Base-by-base conservation (phyloP, 495 filamentous ascomycete genomes). In the Penicillium verhagenii region DNA sequence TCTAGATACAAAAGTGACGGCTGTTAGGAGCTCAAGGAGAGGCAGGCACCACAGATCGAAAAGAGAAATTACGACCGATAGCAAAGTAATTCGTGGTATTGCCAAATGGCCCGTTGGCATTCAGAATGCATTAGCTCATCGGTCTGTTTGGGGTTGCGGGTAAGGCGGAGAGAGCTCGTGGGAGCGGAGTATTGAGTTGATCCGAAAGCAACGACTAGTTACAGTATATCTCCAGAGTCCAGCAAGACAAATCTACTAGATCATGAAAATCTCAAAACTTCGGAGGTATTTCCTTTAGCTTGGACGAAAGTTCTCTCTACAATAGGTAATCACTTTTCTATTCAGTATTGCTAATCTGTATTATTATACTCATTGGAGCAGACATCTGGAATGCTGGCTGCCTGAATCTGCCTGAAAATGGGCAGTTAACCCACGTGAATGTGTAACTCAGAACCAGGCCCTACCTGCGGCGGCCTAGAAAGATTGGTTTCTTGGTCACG, bases 91-190 rank as follows among this genome's bases (percentile, higher is more conserved):
- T 43, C 7, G 50, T 23, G 38, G 38, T 54, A 56, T 59, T 50
- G 48, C 47, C 28, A 56, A 31, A 52, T 44, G 54, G 40, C n/a
- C n/a, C 54, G 55, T 39, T 37, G n/a, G 49, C 19, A 28, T 37
- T 50, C 38, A 57, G 48, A 44, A 54, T 48, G 38, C 45, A 63
- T 65, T 59, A 71, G 60, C 61, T 69, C 64, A 68, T 69, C 54
- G 57, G 42, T 50, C 52, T 61, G 60, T 62, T 58, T 63, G 61
- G 65, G 60, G 60, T 57, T 60, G 65, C 60, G 65, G 65, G 56
- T 58, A 64, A 50, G 61, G 68, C 64, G 66, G 64, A 64, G 67
- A 68, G 61, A 64, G 63, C 66, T 62, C 54, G 59, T 71, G 65
- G 64, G 54, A 57, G 56, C 59, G 56, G 61, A 57, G 59, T 54